Conservation (phyloP, 768 basidiomycete species). For the Neoboletus magnificus region DNA sequence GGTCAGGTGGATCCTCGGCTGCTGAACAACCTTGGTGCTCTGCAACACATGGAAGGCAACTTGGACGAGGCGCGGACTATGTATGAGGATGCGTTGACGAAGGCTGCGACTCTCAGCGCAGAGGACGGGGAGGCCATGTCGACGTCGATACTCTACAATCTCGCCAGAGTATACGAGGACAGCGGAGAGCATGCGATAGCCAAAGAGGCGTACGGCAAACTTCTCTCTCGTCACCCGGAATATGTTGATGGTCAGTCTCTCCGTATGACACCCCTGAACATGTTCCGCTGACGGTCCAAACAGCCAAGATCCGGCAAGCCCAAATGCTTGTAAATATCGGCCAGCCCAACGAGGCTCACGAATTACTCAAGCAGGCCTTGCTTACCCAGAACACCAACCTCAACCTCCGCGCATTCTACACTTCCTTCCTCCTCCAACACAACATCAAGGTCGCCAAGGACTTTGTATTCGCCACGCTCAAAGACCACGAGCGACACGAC, state of each 20-base stretch:
- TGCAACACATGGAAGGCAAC: slow-evolving; percentile 69
- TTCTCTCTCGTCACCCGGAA: slow-evolving; percentile 89
- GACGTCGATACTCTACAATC: slow-evolving; percentile 85
- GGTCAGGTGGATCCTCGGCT: slow-evolving; percentile 61
- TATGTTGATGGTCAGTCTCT: slow-evolving; percentile 82
- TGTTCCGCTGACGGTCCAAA: slow-evolving; percentile 6
- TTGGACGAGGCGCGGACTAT: slow-evolving; percentile 52
- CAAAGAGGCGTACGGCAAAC: slow-evolving; percentile 81
- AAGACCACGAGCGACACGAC: slow-evolving; percentile 83
- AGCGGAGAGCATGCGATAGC: slow-evolving; percentile 69
- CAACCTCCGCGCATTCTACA: slow-evolving; percentile 90
- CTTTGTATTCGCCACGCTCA: slow-evolving; percentile 86
- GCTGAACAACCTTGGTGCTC: slow-evolving; percentile 75
- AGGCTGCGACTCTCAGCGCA: slow-evolving; percentile 43
- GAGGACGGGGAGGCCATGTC: slow-evolving; percentile 65
- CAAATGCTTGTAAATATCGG: slow-evolving; percentile 70
- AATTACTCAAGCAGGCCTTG: slow-evolving; percentile 85
- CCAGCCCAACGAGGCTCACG: slow-evolving; percentile 78
- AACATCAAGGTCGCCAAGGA: slow-evolving; percentile 75
- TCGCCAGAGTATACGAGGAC: slow-evolving; percentile 90
- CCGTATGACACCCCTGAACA: not conserved
- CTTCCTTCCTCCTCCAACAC: slow-evolving; percentile 84
- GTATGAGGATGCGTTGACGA: slow-evolving; percentile 74
- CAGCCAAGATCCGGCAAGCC: slow-evolving; percentile 92
- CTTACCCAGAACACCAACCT: slow-evolving; percentile 72